These are phyloP conservation scores for Vitis rupestris DNA, from an alignment of 164 flowering plant species.

Conservation along the genomic window DNA sequence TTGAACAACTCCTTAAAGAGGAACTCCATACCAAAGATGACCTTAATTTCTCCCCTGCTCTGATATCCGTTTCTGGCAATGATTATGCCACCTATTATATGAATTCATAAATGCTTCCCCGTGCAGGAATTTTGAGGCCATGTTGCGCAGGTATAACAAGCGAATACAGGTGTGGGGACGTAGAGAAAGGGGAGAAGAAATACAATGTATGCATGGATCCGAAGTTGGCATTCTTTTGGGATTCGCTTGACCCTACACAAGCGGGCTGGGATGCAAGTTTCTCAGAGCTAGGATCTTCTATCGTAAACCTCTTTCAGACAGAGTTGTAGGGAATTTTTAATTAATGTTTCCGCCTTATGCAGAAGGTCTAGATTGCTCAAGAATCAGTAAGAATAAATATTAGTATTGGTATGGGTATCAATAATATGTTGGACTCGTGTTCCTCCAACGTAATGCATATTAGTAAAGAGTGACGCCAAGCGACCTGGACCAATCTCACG, in stretches of 20 bases:
- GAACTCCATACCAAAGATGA: neutral
- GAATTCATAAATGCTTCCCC: neutral
- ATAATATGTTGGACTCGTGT: too few relatives aligned
- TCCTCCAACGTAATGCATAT: too few relatives aligned
- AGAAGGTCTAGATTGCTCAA: too few relatives aligned
- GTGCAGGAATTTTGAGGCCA: constrained; percentile 1
- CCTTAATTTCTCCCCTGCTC: constrained; percentile 12
- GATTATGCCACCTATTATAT: constrained; percentile 1
- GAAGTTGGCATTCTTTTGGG: constrained; percentile 21
- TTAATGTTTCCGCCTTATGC: too few relatives aligned
- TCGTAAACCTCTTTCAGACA: too few relatives aligned
- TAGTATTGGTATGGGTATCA: too few relatives aligned
- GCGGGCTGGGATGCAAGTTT: constrained; percentile 14
- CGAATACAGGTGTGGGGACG: constrained; percentile 8
- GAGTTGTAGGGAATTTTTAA: too few relatives aligned
- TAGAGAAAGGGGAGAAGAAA: constrained; percentile 10
- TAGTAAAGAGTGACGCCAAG: too few relatives aligned
- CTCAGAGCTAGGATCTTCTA: neutral
- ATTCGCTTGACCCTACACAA: constrained; percentile 19
- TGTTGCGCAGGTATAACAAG: neutral
- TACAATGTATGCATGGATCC: constrained; percentile 12
- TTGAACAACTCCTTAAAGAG: neutral
- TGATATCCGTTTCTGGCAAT: constrained; percentile 11
- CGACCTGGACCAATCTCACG: too few relatives aligned
- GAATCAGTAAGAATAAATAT: too few relatives aligned